Base-by-base conservation (phyloP, 2,329 filamentous ascomycete species). In the Macrophomina pseudophaseolina region DNA sequence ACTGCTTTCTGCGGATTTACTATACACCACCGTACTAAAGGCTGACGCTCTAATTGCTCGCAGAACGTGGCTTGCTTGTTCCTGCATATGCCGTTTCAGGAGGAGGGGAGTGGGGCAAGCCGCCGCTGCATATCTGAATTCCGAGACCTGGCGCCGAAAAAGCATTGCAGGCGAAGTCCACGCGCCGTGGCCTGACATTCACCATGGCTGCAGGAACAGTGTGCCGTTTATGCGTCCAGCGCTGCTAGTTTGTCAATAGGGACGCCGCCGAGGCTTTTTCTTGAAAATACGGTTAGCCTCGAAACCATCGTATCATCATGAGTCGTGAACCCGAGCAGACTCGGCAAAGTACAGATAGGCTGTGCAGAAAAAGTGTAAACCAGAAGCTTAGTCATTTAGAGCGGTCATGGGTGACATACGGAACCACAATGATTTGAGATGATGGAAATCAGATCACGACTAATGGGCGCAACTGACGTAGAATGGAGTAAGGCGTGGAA, bases 51-150 rank as follows among this genome's bases (percentile, higher is more conserved):
- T 32, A 62, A 49, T 28, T 62, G 32, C 58, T 38, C 42, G 58
- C 58, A 49, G 58, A 62, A 62, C 35, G 44, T 62, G 58, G 58
- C 58, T 62, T 49, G 44, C 44, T 49, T 62, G 58, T 62, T 62
- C 58, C 58, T 62, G 44, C 58, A 49, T 62, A 62, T 44, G 44
- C 58, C 58, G 58, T 62, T 62, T 62, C 58, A 62, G 58, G 58
- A 62, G 58, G 58, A 62, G 58, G 58, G 58, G 58, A 35, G 14
- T 54, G 28, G 40, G 23, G 58, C 30, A 30, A 49, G 42, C 16
- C 16, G 23, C 16, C 32, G 58, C 58, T 38, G 44, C 44, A 35
- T 62, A 51, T 49, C 28, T 44, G 42, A 40, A 48, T 51, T 62
- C 58, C 58, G 44, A 62, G 44, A 62, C 58, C 58, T 62, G 32